Percentiles rank a stretch among this genome's conserved stretches.
Conservation (phyloP, 2,329 filamentous ascomycete genomes). For the Penicillium sp. region DNA sequence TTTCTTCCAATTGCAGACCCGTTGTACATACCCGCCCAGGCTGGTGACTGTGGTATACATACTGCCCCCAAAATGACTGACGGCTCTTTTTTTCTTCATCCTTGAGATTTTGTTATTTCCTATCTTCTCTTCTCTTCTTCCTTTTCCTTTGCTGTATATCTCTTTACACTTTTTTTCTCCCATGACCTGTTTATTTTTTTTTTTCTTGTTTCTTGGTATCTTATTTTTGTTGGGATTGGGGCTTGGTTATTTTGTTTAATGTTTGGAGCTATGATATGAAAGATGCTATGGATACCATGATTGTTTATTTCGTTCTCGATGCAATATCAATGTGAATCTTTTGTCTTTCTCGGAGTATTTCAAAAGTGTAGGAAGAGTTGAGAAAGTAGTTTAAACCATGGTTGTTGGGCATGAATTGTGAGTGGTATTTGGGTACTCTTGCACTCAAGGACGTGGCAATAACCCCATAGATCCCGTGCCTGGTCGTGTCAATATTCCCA, state of each 20-base stretch:
- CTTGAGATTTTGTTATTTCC: background rate
- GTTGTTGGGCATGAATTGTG: background rate
- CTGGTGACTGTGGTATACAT: slow-evolving; percentile 14
- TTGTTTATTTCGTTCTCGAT: slow-evolving; percentile 13
- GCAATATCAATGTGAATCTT: slow-evolving; percentile 10
- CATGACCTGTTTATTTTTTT: background rate
- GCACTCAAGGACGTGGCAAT: background rate
- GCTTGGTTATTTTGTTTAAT: slow-evolving; percentile 28
- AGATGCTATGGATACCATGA: slow-evolving; percentile 40
- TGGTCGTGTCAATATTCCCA: slow-evolving; percentile 19
- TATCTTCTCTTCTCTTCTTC: slow-evolving; percentile 4
- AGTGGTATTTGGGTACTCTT: background rate
- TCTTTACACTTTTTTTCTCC: slow-evolving; percentile 8
- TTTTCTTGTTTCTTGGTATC: slow-evolving; percentile 15
- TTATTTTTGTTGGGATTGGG: slow-evolving; percentile 15
- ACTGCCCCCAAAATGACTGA: slow-evolving; percentile 18
- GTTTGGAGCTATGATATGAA: slow-evolving; percentile 34
- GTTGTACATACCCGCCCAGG: slow-evolving; percentile 25
- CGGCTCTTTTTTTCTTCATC: slow-evolving; percentile 12
- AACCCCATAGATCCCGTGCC: background rate
- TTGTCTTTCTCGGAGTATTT: background rate
- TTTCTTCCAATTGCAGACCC: slow-evolving; percentile 4
- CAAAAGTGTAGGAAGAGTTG: background rate
- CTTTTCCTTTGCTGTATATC: slow-evolving; percentile 18
- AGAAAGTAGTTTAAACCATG: background rate